Evolutionary conservation across 106 monocot species (phyloP).

Genomic region (Apostasia ramifera): DNA sequence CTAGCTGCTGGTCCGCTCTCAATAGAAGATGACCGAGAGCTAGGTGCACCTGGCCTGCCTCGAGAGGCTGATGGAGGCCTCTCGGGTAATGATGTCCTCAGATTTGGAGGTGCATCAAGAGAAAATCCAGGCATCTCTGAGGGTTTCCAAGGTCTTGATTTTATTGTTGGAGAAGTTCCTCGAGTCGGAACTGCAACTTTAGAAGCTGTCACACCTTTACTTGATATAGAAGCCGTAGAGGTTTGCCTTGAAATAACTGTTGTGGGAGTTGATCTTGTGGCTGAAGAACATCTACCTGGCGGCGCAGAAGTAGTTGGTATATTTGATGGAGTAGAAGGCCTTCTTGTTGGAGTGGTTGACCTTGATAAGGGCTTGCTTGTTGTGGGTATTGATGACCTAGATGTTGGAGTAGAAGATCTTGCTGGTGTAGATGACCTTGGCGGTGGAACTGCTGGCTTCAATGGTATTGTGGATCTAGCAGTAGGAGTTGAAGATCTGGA

Average conservation of each 20-base stretch:
- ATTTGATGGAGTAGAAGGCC: slow-evolving; percentile 42
- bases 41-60: slow-evolving; percentile 58
- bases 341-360: slow-evolving; percentile 47
- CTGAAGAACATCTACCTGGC: slow-evolving; percentile 2
- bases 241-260: slow-evolving; percentile 22
- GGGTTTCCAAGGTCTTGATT: slow-evolving; percentile 66
- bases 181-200: slow-evolving; percentile 26
- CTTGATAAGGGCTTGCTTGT: slow-evolving; percentile 27
- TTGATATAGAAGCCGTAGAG: slow-evolving; percentile 7
- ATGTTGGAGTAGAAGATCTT: slow-evolving; percentile 51
- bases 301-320: slow-evolving; percentile 3
- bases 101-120: slow-evolving; percentile 53
- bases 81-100: slow-evolving; percentile 64
- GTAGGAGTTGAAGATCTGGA: slow-evolving; percentile 61
- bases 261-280: not conserved
- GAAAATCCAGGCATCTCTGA: slow-evolving; percentile 67
- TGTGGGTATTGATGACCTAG: slow-evolving; percentile 30
- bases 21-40: slow-evolving; percentile 57
- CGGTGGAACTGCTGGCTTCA: slow-evolving; percentile 28
- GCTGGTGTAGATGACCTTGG: slow-evolving; percentile 49
- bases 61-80: slow-evolving; percentile 66
- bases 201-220: slow-evolving; percentile 11
- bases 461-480: slow-evolving; percentile 39
- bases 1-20: slow-evolving; percentile 36
- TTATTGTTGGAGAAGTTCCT: slow-evolving; percentile 56